These are phyloP conservation scores for Lithospermum erythrorhizon DNA, from an alignment of 257 asterid genomes.

Conservation along the genomic window DNA sequence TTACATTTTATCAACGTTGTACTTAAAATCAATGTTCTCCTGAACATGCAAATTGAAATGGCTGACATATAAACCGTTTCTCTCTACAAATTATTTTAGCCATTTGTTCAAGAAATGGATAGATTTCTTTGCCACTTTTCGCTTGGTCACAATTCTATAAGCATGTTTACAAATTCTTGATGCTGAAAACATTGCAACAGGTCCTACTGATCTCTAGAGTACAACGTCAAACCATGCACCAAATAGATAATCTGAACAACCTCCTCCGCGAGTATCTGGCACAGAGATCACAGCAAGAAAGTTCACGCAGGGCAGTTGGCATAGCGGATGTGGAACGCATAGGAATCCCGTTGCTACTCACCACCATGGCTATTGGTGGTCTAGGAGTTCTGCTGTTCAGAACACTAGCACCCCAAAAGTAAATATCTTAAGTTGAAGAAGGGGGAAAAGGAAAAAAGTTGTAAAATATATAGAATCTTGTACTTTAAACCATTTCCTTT, in stretches of 20 bases:
- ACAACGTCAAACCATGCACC: conserved; percentile 85
- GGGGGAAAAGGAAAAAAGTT: neutral
- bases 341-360: conserved; percentile 43
- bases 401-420: conserved; percentile 38
- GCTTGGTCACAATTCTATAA: neutral
- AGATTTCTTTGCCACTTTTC: neutral
- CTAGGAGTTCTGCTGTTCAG: conserved; percentile 51
- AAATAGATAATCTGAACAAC: conserved; percentile 67
- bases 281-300: conserved; percentile 48
- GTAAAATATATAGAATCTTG: neutral
- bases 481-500: neutral
- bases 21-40: neutral
- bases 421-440: neutral
- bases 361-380: conserved; percentile 67
- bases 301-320: conserved; percentile 15
- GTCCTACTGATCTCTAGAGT: conserved; percentile 57
- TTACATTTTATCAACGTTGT: neutral
- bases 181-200: conserved; percentile 26
- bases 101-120: too few species aligned
- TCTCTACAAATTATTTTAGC: too few species aligned
- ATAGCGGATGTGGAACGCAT: conserved; percentile 26
- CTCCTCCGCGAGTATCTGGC: conserved; percentile 48
- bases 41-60: neutral
- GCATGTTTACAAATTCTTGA: neutral
- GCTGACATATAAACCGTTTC: neutral